phyloP scores from a whole-genome alignment of 179 eudicot species.

The Beta corolliflora region DNA sequence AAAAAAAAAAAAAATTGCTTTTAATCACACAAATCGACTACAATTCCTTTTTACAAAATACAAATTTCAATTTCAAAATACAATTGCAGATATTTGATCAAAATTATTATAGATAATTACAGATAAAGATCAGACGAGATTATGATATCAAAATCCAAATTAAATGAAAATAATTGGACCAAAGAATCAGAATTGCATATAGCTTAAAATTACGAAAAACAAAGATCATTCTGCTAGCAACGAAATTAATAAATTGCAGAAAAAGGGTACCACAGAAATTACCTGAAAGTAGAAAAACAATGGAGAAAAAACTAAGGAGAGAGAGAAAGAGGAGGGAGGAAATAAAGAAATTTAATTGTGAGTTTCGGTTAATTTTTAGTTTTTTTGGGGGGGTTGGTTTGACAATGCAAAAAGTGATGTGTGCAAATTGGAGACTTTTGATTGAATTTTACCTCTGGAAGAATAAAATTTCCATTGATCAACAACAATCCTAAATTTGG shows the following conservation, averaged over 20 bases:
- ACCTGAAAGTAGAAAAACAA: conserved; percentile 22
- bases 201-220: background rate
- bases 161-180: background rate
- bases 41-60: background rate
- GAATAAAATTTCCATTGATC: background rate
- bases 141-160: background rate
- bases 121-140: background rate
- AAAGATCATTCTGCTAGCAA: background rate
- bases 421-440: conserved; percentile 21
- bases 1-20: background rate
- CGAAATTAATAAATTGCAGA: conserved; percentile 8
- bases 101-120: conserved; percentile 2
- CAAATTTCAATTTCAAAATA: background rate
- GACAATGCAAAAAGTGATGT: conserved; percentile 24
- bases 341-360: background rate
- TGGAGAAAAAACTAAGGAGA: conserved; percentile 6
- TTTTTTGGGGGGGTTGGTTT: conserved; percentile 4
- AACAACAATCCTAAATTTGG: conserved; percentile 1
- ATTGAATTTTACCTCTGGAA: conserved; percentile 15
- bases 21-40: background rate
- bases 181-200: background rate
- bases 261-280: conserved; percentile 17
- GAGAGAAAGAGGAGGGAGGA: background rate
- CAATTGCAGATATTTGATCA: background rate
- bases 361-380: background rate